Percentiles rank a stretch among this genome's conserved stretches.
These are phyloP conservation scores for Paracoccidioides brasiliensis DNA, from an alignment of 2,329 filamentous ascomycete species.

Conservation along the genomic window DNA sequence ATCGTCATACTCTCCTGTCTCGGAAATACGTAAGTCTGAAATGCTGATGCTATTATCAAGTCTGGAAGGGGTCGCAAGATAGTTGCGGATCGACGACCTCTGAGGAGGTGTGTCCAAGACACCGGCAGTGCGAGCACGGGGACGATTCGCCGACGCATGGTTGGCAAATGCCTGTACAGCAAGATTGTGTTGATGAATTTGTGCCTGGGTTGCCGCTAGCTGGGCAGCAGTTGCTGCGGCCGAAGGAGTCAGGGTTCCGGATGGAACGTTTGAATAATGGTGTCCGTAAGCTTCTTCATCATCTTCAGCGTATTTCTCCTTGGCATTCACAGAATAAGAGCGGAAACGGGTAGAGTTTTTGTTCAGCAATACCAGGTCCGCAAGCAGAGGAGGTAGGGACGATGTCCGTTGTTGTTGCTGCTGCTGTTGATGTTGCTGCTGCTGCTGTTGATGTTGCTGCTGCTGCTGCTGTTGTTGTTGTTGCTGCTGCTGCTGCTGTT, in stretches of 20 bases:
- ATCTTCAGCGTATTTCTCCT: conserved; percentile 87
- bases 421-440: conserved; percentile 23
- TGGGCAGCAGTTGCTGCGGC: conserved; percentile 45
- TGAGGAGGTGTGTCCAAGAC: conserved; percentile 67
- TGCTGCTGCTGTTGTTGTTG: conserved; percentile 30
- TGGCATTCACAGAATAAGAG: conserved; percentile 97
- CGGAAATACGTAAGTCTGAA: conserved; percentile 59
- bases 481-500: conserved; percentile 42
- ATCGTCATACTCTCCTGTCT: conserved; percentile 67
- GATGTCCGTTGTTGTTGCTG: conserved; percentile 34
- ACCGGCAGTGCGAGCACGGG: conserved; percentile 80
- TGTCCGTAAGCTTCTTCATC: conserved; percentile 65
- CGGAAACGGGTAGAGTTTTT: conserved; percentile 77
- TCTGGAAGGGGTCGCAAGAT: conserved; percentile 62
- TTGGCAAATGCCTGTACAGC: conserved; percentile 86
- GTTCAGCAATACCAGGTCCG: conserved; percentile 61
- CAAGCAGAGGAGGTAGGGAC: conserved; percentile 50
- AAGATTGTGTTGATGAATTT: conserved; percentile 81
- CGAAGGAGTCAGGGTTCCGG: conserved; percentile 46
- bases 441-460: conserved; percentile 30
- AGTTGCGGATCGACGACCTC: conserved; percentile 53
- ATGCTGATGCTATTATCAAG: conserved; percentile 64
- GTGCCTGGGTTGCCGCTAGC: conserved; percentile 47
- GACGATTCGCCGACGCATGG: conserved; percentile 67
- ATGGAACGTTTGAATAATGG: conserved; percentile 44